A percentile compares a stretch with the other conserved stretches of the same genome.
phyloP scores from a whole-genome alignment of 805 yeast genomes.

The Jamesozyma lodderae region DNA sequence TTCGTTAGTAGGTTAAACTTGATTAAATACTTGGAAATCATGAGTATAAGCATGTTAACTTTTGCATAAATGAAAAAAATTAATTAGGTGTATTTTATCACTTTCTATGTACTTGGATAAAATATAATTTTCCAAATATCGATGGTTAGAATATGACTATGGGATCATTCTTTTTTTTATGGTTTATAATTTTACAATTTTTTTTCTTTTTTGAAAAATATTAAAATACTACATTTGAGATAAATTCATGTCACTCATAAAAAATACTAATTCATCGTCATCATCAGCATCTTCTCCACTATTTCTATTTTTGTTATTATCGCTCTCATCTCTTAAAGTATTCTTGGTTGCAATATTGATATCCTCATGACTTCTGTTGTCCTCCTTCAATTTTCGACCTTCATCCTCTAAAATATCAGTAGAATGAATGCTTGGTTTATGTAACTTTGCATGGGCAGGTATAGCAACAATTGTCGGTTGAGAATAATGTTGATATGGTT shows the following conservation, averaged over 20 bases:
- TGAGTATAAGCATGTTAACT: too few relatives aligned
- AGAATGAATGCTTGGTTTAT: slow-evolving; percentile 21
- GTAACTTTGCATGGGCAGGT: slow-evolving; percentile 29
- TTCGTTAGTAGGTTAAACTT: too few relatives aligned
- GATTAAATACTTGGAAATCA: too few relatives aligned
- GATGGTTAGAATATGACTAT: too few relatives aligned
- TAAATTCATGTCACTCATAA: slow-evolving; percentile 67
- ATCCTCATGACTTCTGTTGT: background rate
- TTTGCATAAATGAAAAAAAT: too few relatives aligned
- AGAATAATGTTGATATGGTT: slow-evolving; percentile 21
- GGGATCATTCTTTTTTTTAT: too few relatives aligned
- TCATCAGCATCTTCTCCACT: slow-evolving; percentile 37
- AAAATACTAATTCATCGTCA: slow-evolving; percentile 58
- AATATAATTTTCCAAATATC: too few relatives aligned
- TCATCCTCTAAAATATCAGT: slow-evolving; percentile 12
- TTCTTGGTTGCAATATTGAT: background rate
- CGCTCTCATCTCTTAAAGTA: background rate
- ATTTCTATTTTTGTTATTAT: slow-evolving; percentile 2
- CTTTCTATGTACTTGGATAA: too few relatives aligned
- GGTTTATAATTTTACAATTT: too few relatives aligned
- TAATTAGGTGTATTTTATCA: too few relatives aligned
- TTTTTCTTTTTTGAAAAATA: too few relatives aligned
- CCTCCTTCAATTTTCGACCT: slow-evolving; percentile 3
- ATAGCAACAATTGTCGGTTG: slow-evolving; percentile 27
- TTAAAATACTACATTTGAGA: slow-evolving; percentile 4